Conservation (phyloP, 2,329 filamentous ascomycete genomes). For the Monilinia fructicola region DNA sequence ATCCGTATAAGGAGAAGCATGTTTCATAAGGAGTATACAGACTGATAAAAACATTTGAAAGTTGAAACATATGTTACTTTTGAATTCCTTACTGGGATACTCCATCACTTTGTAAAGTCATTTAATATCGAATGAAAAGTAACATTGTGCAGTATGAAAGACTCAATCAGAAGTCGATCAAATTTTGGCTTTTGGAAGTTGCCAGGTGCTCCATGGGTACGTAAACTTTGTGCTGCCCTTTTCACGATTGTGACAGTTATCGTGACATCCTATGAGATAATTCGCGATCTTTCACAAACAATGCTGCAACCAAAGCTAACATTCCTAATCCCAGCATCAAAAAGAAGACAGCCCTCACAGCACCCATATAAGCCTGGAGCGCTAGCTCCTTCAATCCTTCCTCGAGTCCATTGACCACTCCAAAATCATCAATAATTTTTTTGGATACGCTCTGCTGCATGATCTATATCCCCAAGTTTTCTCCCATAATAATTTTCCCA, state of each 20-base stretch:
- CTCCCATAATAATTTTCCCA: slow-evolving; percentile 20
- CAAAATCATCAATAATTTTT: slow-evolving; percentile 9
- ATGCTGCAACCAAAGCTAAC: background rate
- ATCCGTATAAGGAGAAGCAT: too few relatives aligned
- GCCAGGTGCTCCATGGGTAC: too few relatives aligned
- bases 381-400: slow-evolving; percentile 1
- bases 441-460: slow-evolving; percentile 12
- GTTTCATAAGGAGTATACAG: too few relatives aligned
- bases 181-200: too few relatives aligned
- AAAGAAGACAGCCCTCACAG: slow-evolving; percentile 21
- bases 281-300: slow-evolving; percentile 16
- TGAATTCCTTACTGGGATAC: too few relatives aligned
- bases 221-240: too few relatives aligned
- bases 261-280: slow-evolving; percentile 13
- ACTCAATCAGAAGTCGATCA: too few relatives aligned
- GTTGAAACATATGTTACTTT: too few relatives aligned
- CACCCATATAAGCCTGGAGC: slow-evolving; percentile 19
- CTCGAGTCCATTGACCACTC: background rate
- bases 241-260: background rate
- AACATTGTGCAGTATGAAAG: too few relatives aligned
- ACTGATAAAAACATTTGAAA: too few relatives aligned
- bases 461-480: slow-evolving; percentile 24
- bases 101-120: too few relatives aligned
- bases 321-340: slow-evolving; percentile 11
- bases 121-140: too few relatives aligned